Conservation (phyloP, 2,329 filamentous ascomycete genomes). For the Penicillium oxalicum region DNA sequence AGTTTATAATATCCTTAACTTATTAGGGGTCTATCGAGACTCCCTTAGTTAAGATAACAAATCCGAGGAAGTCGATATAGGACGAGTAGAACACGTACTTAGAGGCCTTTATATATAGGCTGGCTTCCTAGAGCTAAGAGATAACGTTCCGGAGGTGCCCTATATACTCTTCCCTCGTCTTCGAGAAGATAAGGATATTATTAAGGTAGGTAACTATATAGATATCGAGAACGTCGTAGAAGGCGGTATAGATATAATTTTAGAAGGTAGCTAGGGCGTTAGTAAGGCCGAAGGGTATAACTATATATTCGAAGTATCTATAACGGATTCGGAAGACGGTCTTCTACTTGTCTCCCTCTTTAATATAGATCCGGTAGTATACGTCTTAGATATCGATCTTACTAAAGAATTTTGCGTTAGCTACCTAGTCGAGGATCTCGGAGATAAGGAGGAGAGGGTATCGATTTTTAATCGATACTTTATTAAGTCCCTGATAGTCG, state of each 20-base stretch:
- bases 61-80: neutral
- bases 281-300: too few relatives aligned
- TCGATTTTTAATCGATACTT: neutral
- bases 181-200: neutral
- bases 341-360: too few relatives aligned
- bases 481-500: neutral
- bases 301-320: too few relatives aligned
- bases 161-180: neutral
- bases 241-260: too few relatives aligned
- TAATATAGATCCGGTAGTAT: too few relatives aligned
- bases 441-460: neutral
- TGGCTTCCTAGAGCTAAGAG: neutral
- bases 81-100: neutral
- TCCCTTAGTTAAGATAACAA: neutral
- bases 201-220: too few relatives aligned
- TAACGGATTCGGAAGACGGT: too few relatives aligned
- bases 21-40: neutral
- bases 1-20: neutral
- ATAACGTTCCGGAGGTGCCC: neutral
- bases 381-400: too few relatives aligned
- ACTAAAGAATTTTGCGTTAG: too few relatives aligned
- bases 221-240: too few relatives aligned
- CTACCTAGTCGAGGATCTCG: neutral
- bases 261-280: too few relatives aligned
- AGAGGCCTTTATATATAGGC: neutral